A percentile compares a stretch with the other conserved stretches of the same genome.
phyloP scores from a whole-genome alignment of 176 grass and related monocot genomes.

The Carex scoparia region DNA sequence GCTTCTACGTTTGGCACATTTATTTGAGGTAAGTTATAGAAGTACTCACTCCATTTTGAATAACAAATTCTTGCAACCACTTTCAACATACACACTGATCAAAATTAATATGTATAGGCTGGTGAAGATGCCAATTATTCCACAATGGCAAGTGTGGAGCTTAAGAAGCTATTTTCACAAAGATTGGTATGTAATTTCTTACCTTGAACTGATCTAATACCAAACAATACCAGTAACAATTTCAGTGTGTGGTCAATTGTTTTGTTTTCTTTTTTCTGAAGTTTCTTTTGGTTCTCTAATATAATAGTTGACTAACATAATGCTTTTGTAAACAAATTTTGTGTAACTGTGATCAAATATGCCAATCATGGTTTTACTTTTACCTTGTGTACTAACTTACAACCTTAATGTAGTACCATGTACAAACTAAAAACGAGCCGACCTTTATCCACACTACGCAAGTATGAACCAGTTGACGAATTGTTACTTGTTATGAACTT shows the following conservation, averaged over 20 bases:
- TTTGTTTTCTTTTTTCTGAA: background rate
- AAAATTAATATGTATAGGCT: conserved; percentile 32
- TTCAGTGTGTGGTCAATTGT: background rate
- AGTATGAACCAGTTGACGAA: background rate
- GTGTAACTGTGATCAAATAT: background rate
- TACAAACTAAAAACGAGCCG: background rate
- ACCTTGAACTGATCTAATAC: background rate
- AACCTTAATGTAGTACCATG: background rate
- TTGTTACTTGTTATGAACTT: background rate
- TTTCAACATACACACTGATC: background rate
- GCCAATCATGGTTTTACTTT: background rate
- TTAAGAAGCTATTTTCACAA: conserved; percentile 60
- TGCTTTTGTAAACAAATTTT: background rate
- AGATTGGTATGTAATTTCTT: conserved; percentile 36
- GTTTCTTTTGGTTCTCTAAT: background rate
- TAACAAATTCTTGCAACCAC: background rate
- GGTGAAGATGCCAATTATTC: conserved; percentile 58
- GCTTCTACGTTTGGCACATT: conserved; percentile 72
- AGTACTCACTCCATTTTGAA: background rate
- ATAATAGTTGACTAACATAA: background rate
- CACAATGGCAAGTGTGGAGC: conserved; percentile 46
- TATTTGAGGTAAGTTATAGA: conserved; percentile 50
- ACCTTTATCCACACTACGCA: background rate
- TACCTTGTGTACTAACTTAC: background rate
- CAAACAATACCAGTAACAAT: background rate